A percentile compares a stretch with the other conserved stretches of the same genome.
phyloP scores from a whole-genome alignment of 140 eudicot species.

The Senecio squalidus region DNA sequence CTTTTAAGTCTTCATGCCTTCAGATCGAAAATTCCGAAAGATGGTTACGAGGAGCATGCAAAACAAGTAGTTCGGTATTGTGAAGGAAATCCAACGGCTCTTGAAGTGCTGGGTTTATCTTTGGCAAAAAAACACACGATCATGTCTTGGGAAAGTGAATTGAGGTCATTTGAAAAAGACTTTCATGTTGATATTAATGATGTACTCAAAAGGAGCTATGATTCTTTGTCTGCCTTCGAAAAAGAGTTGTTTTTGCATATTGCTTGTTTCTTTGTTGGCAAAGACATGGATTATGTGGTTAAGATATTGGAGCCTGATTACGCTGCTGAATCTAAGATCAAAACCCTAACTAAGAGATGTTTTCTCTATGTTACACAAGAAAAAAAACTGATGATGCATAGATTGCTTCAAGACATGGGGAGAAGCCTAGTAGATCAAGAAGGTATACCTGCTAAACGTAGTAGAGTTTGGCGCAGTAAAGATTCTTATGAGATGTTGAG shows the following conservation, averaged over 20 bases:
- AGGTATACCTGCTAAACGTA: neutral
- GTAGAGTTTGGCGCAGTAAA: slow-evolving; percentile 12
- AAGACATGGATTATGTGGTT: neutral
- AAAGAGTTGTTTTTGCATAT: slow-evolving; percentile 20
- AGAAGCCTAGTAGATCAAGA: slow-evolving; percentile 12
- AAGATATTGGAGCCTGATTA: slow-evolving; percentile 15
- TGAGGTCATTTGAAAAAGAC: neutral
- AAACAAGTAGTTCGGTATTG: neutral
- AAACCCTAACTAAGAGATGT: slow-evolving; percentile 1
- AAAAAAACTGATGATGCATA: slow-evolving; percentile 23
- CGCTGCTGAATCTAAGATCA: neutral
- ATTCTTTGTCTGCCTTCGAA: neutral
- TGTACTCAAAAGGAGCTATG: neutral
- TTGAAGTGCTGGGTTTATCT: slow-evolving; percentile 15
- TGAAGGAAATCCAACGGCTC: slow-evolving; percentile 17
- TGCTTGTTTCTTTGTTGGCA: slow-evolving; percentile 16
- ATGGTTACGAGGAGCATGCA: slow-evolving; percentile 1
- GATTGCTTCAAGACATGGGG: slow-evolving; percentile 15
- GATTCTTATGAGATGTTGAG: neutral
- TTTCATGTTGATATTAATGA: neutral
- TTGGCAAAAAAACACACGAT: neutral
- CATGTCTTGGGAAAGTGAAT: neutral
- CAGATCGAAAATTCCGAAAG: neutral
- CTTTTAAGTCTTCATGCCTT: slow-evolving; percentile 21
- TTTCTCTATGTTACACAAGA: slow-evolving; percentile 6